phyloP scores from a whole-genome alignment of 306 rosid genomes.

The Cercis canadensis region DNA sequence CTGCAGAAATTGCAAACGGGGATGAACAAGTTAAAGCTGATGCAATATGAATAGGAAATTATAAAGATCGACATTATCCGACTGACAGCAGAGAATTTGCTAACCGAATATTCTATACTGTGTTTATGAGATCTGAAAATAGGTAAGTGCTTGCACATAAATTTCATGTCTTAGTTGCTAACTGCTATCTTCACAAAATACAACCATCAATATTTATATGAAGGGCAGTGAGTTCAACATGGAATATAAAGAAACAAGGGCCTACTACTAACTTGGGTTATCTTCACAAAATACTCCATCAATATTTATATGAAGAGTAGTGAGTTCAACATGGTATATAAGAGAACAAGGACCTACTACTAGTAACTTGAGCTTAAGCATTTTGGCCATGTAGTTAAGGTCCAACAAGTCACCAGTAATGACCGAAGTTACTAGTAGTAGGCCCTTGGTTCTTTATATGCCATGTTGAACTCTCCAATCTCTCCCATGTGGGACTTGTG shows the following conservation, averaged over 20 bases:
- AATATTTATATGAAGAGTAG: conserved; percentile 5
- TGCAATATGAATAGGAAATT: conserved; percentile 87
- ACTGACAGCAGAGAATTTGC: conserved; percentile 92
- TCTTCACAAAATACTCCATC: conserved; percentile 14
- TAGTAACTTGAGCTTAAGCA: no score
- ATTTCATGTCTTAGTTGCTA: conserved; percentile 17
- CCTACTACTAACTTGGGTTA: not conserved
- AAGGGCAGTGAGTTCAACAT: not conserved
- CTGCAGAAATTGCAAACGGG: conserved; percentile 82
- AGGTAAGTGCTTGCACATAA: conserved; percentile 51
- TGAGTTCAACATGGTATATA: not conserved
- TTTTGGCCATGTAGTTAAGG: no score
- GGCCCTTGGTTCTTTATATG: no score
- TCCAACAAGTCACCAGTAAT: no score
- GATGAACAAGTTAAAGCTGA: conserved; percentile 94
- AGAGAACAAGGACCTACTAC: no score
- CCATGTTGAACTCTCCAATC: no score
- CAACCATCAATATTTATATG: conserved; percentile 2
- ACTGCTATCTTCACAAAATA: not conserved
- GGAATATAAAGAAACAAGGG: no score
- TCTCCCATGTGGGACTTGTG: no score
- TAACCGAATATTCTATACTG: conserved; percentile 81
- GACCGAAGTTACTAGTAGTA: no score
- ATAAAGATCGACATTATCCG: conserved; percentile 83
- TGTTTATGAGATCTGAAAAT: conserved; percentile 97